A percentile compares a stretch with the other conserved stretches of the same genome.
Conservation (phyloP, 352 stramenopile species). For the Phytophthora pseudosyringae region DNA sequence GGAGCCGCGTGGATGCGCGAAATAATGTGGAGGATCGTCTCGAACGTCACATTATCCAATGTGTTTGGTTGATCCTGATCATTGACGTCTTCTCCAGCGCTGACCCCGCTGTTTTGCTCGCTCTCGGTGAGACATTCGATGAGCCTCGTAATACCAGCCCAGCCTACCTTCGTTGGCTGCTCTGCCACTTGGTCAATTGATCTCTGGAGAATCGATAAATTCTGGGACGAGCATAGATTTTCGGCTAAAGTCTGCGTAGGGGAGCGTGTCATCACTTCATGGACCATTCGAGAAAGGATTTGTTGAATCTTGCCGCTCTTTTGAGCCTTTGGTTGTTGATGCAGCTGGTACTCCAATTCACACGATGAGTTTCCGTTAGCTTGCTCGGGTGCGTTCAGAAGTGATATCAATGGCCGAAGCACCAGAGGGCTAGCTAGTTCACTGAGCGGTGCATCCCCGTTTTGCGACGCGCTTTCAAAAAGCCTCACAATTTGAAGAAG, state of each 20-base stretch:
- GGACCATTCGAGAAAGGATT: conserved; percentile 63
- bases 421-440: conserved; percentile 68
- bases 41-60: conserved; percentile 72
- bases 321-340: conserved; percentile 31
- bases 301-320: conserved; percentile 57
- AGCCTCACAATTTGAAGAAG: conserved; percentile 76
- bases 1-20: conserved; percentile 64
- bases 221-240: conserved; percentile 61
- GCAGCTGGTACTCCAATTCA: conserved; percentile 21
- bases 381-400: conserved; percentile 35
- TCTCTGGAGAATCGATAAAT: conserved; percentile 57
- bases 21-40: conserved; percentile 82
- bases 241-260: conserved; percentile 46
- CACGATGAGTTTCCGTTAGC: neutral
- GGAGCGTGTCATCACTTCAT: conserved; percentile 51
- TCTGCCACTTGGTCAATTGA: conserved; percentile 51
- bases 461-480: conserved; percentile 32
- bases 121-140: conserved; percentile 39
- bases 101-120: conserved; percentile 9
- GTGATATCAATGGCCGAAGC: conserved; percentile 75
- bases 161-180: conserved; percentile 21
- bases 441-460: conserved; percentile 43
- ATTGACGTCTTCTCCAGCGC: conserved; percentile 23
- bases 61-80: conserved; percentile 31
- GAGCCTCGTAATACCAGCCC: conserved; percentile 33